Conservation (phyloP, 169 alveolate species). For the Plasmodium relictum region DNA sequence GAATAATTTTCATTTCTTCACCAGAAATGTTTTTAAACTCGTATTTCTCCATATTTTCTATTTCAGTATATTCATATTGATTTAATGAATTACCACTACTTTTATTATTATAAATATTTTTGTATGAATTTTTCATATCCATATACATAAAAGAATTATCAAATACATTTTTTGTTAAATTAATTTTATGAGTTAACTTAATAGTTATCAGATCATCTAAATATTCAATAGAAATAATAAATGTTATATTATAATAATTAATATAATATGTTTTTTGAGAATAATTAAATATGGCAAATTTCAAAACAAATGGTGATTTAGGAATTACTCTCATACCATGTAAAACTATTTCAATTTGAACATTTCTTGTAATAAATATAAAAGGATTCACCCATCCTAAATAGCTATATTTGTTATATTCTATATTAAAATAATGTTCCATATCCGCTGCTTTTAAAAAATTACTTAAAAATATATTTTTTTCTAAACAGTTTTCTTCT, state of each 20-base stretch:
- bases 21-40: background rate
- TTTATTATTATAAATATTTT: background rate
- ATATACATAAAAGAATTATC: background rate
- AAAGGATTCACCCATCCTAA: slow-evolving; percentile 92
- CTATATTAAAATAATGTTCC: slow-evolving; percentile 79
- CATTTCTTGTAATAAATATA: slow-evolving; percentile 83
- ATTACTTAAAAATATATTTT: slow-evolving; percentile 43
- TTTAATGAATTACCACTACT: background rate
- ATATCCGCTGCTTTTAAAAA: slow-evolving; percentile 55
- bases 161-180: background rate
- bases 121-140: background rate
- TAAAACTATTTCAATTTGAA: slow-evolving; percentile 85
- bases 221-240: slow-evolving; percentile 59
- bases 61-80: background rate
- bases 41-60: background rate
- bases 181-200: slow-evolving; percentile 36
- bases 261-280: slow-evolving; percentile 60
- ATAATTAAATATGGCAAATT: slow-evolving; percentile 78
- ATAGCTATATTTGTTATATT: slow-evolving; percentile 83
- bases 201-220: slow-evolving; percentile 66
- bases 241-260: slow-evolving; percentile 28
- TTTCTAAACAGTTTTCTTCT: slow-evolving; percentile 57
- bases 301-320: slow-evolving; percentile 85
- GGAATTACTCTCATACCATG: slow-evolving; percentile 88
- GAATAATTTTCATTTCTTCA: background rate